Base-by-base conservation (phyloP, 2,329 filamentous ascomycete genomes). In the Colletotrichum neosansevieriae region DNA sequence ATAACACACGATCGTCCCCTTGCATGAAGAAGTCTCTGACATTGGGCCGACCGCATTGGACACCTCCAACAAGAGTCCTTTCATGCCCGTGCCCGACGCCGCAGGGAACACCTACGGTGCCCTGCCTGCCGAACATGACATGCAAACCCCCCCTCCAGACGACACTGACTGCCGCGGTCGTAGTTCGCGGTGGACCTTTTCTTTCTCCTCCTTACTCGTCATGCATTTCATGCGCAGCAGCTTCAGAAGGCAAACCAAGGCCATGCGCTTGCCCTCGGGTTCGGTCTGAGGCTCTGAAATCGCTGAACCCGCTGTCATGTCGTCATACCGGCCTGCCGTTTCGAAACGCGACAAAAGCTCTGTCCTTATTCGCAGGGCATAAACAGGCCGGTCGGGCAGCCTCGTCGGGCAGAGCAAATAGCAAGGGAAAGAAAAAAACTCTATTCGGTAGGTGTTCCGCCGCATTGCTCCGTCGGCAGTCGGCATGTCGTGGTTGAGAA, bases 1-100 rank as follows among this genome's bases (percentile, higher is more conserved):
- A 54, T 19, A 65, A 21, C 34, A 40, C 61, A 59, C 53, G 61
- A 56, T 68, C 54, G 49, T 60, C 53, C 54, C 61, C 61, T 68
- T 65, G 65, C 65, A 68, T 68, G 47, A 65, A 68, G 12, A 60
- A 47, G 49, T 40, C 65, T 56, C 61, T 51, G 47, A 44, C 54
- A 65, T 65, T 54, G 61, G 64, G 45, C 51, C 58, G 32, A 13
- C 49, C 42, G 29, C 40, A 58, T n/a, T 40, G 56, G 58, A 61
- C 58, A 61, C 49, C 17, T 44, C 24, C 58, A 50, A 54, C 58
- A 50, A 54, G 11, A 40, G 53, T 58, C 59, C 51, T 51, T 58
- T 29, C 42, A 24, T 21, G 56, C 17, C 38, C 29, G 36, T 45
- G 21, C 24, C 65, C 34, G 34, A 24, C 42, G 61, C 40, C 21